These are phyloP conservation scores for Trichoderma aggressivum DNA, from an alignment of 2,329 filamentous ascomycete species.

Conservation along the genomic window DNA sequence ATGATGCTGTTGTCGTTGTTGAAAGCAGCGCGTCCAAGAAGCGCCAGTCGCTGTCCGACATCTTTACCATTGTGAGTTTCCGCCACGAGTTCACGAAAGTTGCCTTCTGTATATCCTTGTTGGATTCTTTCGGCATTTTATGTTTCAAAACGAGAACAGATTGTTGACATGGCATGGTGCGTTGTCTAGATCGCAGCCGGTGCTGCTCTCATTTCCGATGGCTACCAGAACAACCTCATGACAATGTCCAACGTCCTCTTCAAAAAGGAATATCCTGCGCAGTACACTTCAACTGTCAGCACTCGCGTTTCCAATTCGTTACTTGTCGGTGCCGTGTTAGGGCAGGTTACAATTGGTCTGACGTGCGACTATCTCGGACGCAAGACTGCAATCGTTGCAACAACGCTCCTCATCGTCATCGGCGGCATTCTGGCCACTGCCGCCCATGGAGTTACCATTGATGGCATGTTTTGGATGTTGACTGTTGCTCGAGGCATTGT, in stretches of 20 bases:
- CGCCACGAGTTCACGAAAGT: too few relatives aligned
- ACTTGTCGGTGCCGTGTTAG: slow-evolving; percentile 42
- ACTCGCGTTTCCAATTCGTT: slow-evolving; percentile 42
- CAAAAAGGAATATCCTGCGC: slow-evolving; percentile 32
- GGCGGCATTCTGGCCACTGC: slow-evolving; percentile 46
- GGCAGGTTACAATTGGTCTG: slow-evolving; percentile 39
- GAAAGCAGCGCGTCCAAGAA: slow-evolving; percentile 15
- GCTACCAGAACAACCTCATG: slow-evolving; percentile 39
- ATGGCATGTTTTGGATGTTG: slow-evolving; percentile 53
- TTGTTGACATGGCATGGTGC: background rate
- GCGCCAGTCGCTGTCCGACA: slow-evolving; percentile 25
- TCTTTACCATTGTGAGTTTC: slow-evolving; percentile 28
- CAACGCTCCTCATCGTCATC: slow-evolving; percentile 45
- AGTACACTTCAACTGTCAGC: slow-evolving; percentile 37
- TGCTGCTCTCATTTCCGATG: slow-evolving; percentile 35
- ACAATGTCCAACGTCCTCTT: slow-evolving; percentile 34
- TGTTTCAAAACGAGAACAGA: background rate
- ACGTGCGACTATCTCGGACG: slow-evolving; percentile 49
- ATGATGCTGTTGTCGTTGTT: background rate
- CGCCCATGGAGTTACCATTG: slow-evolving; percentile 41
- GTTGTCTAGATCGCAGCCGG: slow-evolving; percentile 28
- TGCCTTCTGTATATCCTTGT: background rate
- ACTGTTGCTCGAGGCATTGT: slow-evolving; percentile 47
- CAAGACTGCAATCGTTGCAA: slow-evolving; percentile 45
- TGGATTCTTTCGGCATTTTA: background rate